Conservation (phyloP, 1,139 yeast species). For the Magnusiomyces sp. region DNA sequence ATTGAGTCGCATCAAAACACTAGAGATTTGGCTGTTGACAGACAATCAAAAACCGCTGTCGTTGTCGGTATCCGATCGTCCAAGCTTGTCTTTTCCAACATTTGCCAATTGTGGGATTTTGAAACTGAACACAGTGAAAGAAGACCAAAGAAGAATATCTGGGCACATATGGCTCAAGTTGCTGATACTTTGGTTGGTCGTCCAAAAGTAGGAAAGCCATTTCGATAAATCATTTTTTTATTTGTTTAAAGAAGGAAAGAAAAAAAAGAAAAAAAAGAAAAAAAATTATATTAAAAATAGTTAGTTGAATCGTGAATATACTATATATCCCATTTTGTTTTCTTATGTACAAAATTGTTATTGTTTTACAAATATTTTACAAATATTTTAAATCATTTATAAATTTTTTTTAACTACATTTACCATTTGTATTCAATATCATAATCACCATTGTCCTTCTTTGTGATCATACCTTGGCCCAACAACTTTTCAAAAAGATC, state of each 20-base stretch:
- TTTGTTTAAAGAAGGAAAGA: background rate
- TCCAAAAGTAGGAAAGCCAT: constrained; percentile 18
- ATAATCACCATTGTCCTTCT: constrained; percentile 41
- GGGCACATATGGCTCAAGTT: constrained; percentile 66
- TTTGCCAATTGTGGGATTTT: constrained; percentile 68
- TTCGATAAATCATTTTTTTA: constrained; percentile 2
- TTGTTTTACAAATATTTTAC: background rate
- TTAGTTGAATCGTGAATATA: background rate
- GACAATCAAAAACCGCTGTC: constrained; percentile 55
- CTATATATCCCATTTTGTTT: background rate
- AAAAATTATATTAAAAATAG: background rate
- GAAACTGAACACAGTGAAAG: constrained; percentile 76
- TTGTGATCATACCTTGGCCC: constrained; percentile 54
- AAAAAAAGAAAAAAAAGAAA: background rate
- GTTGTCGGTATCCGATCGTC: constrained; percentile 82
- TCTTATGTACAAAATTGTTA: background rate
- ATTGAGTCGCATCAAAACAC: constrained; percentile 43
- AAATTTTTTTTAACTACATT: background rate
- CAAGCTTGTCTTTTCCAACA: constrained; percentile 63
- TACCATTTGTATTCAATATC: constrained; percentile 27
- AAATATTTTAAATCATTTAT: background rate
- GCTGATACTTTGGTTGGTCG: constrained; percentile 86
- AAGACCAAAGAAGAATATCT: constrained; percentile 82
- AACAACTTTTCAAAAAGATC: constrained; percentile 71
- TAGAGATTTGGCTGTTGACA: constrained; percentile 23